A percentile compares a stretch with the other conserved stretches of the same genome.
These are phyloP conservation scores for Crithidia mellificae DNA, from an alignment of 208 protist genomes.

Conservation along the genomic window DNA sequence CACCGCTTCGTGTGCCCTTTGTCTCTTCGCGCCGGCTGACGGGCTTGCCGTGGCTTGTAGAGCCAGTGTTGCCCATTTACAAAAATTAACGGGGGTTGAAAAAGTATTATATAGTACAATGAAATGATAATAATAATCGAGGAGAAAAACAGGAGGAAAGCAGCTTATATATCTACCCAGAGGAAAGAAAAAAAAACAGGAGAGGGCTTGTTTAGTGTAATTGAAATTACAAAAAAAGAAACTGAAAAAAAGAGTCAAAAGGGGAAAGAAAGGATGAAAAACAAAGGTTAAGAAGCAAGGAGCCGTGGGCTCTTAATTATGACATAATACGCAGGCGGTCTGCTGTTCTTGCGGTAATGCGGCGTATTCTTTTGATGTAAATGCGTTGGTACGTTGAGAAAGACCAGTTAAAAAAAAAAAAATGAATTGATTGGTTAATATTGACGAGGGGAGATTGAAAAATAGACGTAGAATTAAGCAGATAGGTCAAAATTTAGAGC, in stretches of 20 bases:
- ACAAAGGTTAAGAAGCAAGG: not conserved
- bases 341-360: not conserved
- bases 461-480: too few species aligned
- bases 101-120: too few species aligned
- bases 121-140: not conserved
- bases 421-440: too few species aligned
- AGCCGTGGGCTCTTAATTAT: not conserved
- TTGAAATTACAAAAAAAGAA: not conserved
- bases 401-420: not conserved
- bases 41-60: not conserved
- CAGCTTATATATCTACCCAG: not conserved
- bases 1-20: not conserved
- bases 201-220: too few species aligned
- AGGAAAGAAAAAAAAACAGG: not conserved
- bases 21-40: not conserved
- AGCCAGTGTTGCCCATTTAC: slow-evolving; percentile 1
- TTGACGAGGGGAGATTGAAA: too few species aligned
- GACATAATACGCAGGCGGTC: slow-evolving; percentile 1
- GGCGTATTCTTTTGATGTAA: slow-evolving; percentile 1
- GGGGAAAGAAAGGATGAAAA: not conserved
- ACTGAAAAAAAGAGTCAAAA: not conserved
- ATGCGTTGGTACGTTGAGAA: not conserved
- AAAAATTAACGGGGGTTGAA: too few species aligned
- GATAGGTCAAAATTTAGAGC: too few species aligned
- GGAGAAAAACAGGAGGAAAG: not conserved